phyloP scores from a whole-genome alignment of 495 filamentous ascomycete genomes.

The Penicillium atrosanguineum region DNA sequence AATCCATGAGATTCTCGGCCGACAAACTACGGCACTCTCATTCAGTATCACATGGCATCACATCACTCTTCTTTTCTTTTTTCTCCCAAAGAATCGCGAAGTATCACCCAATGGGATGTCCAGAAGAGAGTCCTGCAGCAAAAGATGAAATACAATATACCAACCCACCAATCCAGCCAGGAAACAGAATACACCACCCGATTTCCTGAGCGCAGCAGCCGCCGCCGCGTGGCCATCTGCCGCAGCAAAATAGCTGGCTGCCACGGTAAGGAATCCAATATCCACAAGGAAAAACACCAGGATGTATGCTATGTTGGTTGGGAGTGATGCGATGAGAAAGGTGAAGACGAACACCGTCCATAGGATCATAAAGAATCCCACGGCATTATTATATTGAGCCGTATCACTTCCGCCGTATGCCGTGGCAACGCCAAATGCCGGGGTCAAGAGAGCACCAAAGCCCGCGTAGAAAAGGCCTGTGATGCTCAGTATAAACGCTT shows the following conservation, averaged over 20 bases:
- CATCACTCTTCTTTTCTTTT: constrained; percentile 12
- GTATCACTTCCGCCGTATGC: constrained; percentile 35
- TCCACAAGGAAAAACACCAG: constrained; percentile 47
- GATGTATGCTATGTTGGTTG: constrained; percentile 49
- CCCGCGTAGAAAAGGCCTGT: constrained; percentile 43
- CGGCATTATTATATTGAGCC: constrained; percentile 43
- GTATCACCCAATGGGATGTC: constrained; percentile 48
- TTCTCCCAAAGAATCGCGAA: constrained; percentile 37
- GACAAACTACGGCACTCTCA: background rate
- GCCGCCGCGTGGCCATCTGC: constrained; percentile 39
- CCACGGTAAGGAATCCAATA: constrained; percentile 43
- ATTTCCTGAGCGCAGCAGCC: constrained; percentile 38
- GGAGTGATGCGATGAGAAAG: constrained; percentile 44
- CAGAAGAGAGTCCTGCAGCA: constrained; percentile 43
- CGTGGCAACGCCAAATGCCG: constrained; percentile 38
- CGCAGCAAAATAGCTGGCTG: constrained; percentile 43
- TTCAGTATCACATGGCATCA: background rate
- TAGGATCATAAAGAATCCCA: constrained; percentile 46
- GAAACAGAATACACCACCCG: constrained; percentile 48
- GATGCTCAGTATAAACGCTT: background rate
- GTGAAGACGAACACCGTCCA: constrained; percentile 50
- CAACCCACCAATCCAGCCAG: constrained; percentile 46
- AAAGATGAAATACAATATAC: constrained; percentile 47
- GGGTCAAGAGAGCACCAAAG: constrained; percentile 37
- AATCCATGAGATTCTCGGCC: background rate